Evolutionary conservation across 345 rosid species (phyloP), one percentile per base, ranked within the genome.

Genomic region (Carallia brachiata): DNA sequence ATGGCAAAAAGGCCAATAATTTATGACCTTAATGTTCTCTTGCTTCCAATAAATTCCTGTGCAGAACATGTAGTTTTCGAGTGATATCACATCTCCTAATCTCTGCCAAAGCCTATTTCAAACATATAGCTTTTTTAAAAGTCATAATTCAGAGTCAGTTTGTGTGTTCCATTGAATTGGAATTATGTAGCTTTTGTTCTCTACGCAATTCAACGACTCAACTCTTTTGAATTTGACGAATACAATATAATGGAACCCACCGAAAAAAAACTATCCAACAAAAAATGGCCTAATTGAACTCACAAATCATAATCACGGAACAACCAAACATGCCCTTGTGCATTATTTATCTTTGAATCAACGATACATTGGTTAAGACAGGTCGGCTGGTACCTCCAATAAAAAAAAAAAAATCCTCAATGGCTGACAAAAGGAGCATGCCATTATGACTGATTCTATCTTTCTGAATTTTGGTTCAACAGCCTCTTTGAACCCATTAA

Each of bases 261-360:
- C 40, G 65, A 65, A 27, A 52, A 52, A 5, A n/a, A 48, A 4
- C 0, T 19, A 53, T 54, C 23, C 73, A 70, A 52, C 39, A 36
- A n/a, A 36, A 23, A 28, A 47, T 17, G 77, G 72, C 63, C 80
- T 68, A 68, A 39, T 70, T 64, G 58, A 54, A 82, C 37, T 68
- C 70, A 27, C 62, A 13, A 44, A 12, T 36, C 54, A 67, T 48
- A 53, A 81, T 75, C 63, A 66, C 17, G 60, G 76, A 36, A 40
- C 69, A 74, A 50, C 68, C 71, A 67, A 76, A 72, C 77, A 63
- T 68, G 77, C 27, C 57, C 61, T 62, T 56, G 53, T 57, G 63
- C 59, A 67, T 76, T 77, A 70, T 67, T 74, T 74, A 63, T 32
- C 50, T 44, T 44, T 44, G 17, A 44, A 44, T 44, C 50, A 44